Conservation (phyloP, 176 grass and related monocot genomes). For the Eragrostis curvula region DNA sequence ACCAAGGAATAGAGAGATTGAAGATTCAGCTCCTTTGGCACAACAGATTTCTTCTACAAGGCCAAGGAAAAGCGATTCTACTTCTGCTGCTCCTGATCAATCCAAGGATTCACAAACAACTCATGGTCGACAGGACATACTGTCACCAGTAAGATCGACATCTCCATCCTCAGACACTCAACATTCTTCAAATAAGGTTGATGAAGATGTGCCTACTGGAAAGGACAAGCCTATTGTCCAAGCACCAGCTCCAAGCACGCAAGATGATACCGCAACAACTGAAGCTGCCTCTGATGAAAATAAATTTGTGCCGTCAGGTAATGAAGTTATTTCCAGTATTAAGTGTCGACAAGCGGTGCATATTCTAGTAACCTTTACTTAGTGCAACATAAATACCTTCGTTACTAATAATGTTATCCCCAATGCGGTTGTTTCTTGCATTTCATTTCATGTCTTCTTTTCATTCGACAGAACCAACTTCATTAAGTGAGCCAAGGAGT, state of each 20-base stretch:
- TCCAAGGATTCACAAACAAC: conserved; percentile 25
- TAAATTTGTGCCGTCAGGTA: not conserved
- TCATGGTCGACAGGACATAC: conserved; percentile 19
- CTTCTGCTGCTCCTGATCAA: conserved; percentile 12
- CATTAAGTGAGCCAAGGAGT: not conserved
- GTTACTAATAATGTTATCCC: too few relatives aligned
- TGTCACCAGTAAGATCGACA: conserved; percentile 1
- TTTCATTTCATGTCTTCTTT: not conserved
- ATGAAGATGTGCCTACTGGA: conserved; percentile 16
- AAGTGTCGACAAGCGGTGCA: too few relatives aligned
- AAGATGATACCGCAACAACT: not conserved
- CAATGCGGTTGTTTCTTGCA: not conserved
- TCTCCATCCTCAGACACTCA: too few relatives aligned
- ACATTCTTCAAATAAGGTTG: conserved; percentile 6
- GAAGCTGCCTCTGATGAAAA: not conserved
- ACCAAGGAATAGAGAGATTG: conserved; percentile 12
- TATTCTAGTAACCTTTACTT: too few relatives aligned
- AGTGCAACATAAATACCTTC: too few relatives aligned
- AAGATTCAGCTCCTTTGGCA: not conserved
- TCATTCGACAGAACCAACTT: too few relatives aligned
- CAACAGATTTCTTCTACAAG: not conserved
- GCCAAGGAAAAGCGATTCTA: not conserved
- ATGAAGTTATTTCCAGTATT: not conserved
- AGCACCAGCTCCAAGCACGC: not conserved
- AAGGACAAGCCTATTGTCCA: not conserved